Evolutionary conservation across 306 rosid genomes (phyloP), one percentile per base, ranked within the genome.

Genomic region (Cercis canadensis): DNA sequence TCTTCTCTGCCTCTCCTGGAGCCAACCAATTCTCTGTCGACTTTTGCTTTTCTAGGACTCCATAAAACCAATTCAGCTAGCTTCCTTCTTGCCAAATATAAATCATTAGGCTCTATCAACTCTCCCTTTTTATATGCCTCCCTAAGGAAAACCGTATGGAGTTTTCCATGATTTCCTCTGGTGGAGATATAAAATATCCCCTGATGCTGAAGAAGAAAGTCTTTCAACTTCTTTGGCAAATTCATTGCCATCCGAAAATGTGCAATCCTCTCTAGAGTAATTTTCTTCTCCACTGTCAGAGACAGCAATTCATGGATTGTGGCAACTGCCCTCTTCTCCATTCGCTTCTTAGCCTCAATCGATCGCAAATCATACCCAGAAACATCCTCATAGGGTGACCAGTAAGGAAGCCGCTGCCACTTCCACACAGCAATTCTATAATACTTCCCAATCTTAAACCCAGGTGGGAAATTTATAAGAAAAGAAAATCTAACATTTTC

Each of bases 341-440:
- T 85, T 57, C 96, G 68, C 77, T 87, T 93, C 74, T 90, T 94
- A 0, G 98, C 98, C 87, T 93, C 96, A 17, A 85, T 47, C 5
- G 97, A 93, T 81, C 98, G 82, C 83, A 93, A 69, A 70, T 90
- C 97, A 63, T 87, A 93, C 31, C 87, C 92, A 0, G 87, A 70
- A 55, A 90, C 85, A 79, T 88, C 84, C 81, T 88, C 98, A 72
- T 90, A 93, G 6, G 94, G 97, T 0, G 97, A 90, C 97, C 96
- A 93, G 72, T 90, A 93, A 11, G 97, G 96, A 44, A 87, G 34
- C 61, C 98, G 69, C 68, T 90, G 98, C 96, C 98, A 93, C 74
- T 91, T 88, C 97, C 96, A 88, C 83, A 88, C 83, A 0, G 94
- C 96, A 80, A 88, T 84, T 67, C 87, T 86, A 57, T 75, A 87